Evolutionary conservation across 1,284 basidiomycete genomes (phyloP), one percentile per base, ranked within the genome.

Genomic region (Cryptococcus sp.): DNA sequence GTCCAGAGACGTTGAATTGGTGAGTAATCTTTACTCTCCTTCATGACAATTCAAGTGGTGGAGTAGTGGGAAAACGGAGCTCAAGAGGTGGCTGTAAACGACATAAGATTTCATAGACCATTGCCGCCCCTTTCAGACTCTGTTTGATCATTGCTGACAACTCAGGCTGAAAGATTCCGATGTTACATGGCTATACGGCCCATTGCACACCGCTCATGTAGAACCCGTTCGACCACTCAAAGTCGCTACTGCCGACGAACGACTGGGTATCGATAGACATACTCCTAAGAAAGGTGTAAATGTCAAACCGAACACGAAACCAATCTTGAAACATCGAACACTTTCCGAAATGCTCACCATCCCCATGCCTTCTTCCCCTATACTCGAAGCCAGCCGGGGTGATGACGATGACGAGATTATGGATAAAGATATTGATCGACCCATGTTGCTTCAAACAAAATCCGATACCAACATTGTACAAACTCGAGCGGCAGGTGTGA

Each of bases 131-230:
- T 2, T 41, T 41, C 10, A 10, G 2, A 10, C n/a, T 41, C 38
- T 10, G 10, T 41, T 41, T 10, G 38, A 2, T n/a, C 38, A 41
- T 10, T 41, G 10, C n/a, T 41, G 38, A 10, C 38, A 41, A 10
- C 38, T 35, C 79, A 98, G 95, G 95, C 84, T 98, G 66, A 98
- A 98, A 76, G 96, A 98, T 78, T 94, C 90, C 32, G 95, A 98
- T 74, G 95, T 98, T 34, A 98, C 96, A 10, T 98, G 96, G 95
- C 83, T 98, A 2, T 98, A 98, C 70, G 95, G 95, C 0, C 96
- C 96, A 13, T 80, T 98, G 1, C 96, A 98, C 75, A 90, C 90
- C 1, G 90, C 90, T 44, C 55, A 62, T 31, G 83, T 86, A 56
- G 90, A 93, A 64, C 80, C 83, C 3, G 81, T 83, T 5, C 82